phyloP scores from a whole-genome alignment of 2,329 filamentous ascomycete genomes.

The Cercospora sojina region DNA sequence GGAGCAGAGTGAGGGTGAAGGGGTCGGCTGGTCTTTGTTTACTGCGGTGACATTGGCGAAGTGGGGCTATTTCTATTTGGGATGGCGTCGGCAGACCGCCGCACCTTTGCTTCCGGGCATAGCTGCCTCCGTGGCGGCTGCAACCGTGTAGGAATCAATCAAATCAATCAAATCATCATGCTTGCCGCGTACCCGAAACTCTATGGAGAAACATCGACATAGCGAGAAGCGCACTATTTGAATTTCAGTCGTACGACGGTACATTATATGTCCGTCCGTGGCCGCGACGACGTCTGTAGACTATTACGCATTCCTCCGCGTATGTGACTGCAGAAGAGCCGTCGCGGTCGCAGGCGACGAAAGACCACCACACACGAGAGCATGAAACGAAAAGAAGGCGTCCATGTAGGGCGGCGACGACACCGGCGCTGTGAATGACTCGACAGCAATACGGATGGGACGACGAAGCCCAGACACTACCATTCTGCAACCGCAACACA shows the following conservation, averaged over 20 bases:
- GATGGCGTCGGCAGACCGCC: too few species aligned
- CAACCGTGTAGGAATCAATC: too few species aligned
- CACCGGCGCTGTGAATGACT: constrained; percentile 7
- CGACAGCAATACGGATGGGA: constrained; percentile 9
- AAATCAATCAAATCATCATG: too few species aligned
- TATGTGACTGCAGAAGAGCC: background rate
- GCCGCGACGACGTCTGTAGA: background rate
- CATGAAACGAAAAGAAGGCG: constrained; percentile 13
- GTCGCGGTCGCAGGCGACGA: constrained; percentile 7
- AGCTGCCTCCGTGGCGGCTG: too few species aligned
- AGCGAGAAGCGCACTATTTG: constrained; percentile 10
- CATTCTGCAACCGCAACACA: constrained; percentile 6
- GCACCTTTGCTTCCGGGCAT: too few species aligned
- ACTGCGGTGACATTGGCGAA: too few species aligned
- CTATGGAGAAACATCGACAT: constrained; percentile 4
- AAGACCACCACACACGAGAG: constrained; percentile 15
- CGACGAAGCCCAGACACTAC: constrained; percentile 14
- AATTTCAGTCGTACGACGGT: constrained; percentile 8
- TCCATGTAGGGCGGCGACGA: background rate
- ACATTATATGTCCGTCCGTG: constrained; percentile 5
- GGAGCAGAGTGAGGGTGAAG: too few species aligned
- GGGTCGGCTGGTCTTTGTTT: too few species aligned
- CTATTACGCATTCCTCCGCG: background rate
- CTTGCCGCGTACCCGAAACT: background rate
- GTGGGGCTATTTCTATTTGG: too few species aligned